phyloP scores from a whole-genome alignment of 768 basidiomycete species.

The Naganishia friedmannii region DNA sequence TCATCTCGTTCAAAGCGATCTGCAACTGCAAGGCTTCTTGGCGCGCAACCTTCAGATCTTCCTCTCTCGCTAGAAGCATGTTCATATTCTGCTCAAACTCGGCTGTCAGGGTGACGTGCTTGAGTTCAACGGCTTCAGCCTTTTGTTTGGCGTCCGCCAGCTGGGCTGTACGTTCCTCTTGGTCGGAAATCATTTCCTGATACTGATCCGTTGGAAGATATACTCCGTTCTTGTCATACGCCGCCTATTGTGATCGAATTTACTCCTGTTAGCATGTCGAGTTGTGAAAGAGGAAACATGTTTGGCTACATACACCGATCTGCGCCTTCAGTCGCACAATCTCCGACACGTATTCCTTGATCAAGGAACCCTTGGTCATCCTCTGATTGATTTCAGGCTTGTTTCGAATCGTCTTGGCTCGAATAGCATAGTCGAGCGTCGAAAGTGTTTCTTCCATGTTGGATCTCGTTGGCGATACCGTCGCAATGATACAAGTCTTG shows the following conservation, averaged over 20 bases:
- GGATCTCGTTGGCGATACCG: slow-evolving; percentile 85
- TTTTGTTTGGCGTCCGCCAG: slow-evolving; percentile 78
- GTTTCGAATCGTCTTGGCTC: slow-evolving; percentile 92
- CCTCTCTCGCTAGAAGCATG: slow-evolving; percentile 68
- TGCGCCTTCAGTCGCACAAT: slow-evolving; percentile 91
- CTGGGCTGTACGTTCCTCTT: slow-evolving; percentile 72
- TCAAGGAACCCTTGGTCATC: slow-evolving; percentile 82
- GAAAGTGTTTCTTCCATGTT: slow-evolving; percentile 97
- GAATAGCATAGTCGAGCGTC: slow-evolving; percentile 91
- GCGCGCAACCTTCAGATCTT: slow-evolving; percentile 62
- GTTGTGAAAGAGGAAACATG: not conserved
- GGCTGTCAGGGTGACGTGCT: slow-evolving; percentile 73
- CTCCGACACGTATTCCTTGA: slow-evolving; percentile 90
- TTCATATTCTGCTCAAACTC: slow-evolving; percentile 89
- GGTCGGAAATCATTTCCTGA: slow-evolving; percentile 73
- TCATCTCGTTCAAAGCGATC: slow-evolving; percentile 50
- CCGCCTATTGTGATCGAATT: slow-evolving; percentile 56
- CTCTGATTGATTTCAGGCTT: slow-evolving; percentile 92
- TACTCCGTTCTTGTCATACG: slow-evolving; percentile 93
- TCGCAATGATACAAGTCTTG: slow-evolving; percentile 96
- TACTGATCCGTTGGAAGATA: slow-evolving; percentile 89
- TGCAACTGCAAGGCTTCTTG: slow-evolving; percentile 57
- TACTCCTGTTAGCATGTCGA: not conserved
- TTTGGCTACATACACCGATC: slow-evolving; percentile 46
- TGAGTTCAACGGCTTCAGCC: slow-evolving; percentile 73